Base-by-base conservation (phyloP, 2,329 filamentous ascomycete species). In the Neonectria sp. region DNA sequence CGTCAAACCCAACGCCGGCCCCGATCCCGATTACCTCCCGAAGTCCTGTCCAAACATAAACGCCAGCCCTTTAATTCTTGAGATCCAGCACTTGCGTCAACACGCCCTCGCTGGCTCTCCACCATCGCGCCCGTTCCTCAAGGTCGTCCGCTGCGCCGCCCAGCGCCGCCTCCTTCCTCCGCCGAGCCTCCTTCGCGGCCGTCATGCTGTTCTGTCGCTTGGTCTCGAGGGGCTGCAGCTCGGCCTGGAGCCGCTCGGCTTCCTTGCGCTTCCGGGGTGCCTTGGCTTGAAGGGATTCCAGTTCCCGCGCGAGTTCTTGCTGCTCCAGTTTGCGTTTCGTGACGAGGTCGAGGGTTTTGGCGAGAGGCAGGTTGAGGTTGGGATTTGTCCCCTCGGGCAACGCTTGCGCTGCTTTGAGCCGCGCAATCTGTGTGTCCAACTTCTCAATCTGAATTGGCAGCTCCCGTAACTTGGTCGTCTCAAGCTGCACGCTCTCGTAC, bases 101-200 rank as follows among this genome's bases (percentile, higher is more conserved):
- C 13, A 85, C 86, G 9, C 83, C 82, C 76, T 94, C 92, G n/a
- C 89, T 90, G 21, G 90, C 91, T 71, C 89, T 88, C 81, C 91
- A 90, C 93, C 93, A 95, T 71, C 92, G 85, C 6, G 91, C 93
- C 73, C 90, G 87, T 79, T 93, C 91, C 78, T 95, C 93, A 35
- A 95, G 79, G 74, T 95, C 92, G 73, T 94, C 92, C 17, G 89
- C 89, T 48, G 90, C 88, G 6, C 91, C 91, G 6, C 89, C 89
- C 8, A 91, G 82, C 9, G 90, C 86, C 12, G 86, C 86, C 74
- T 94, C 92, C 78, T 90, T 92, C 73, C 91, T 86, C 75, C 89
- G 85, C 78, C 86, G 88, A 13, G 92, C 92, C 74, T 95, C 93
- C 71, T 85, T 88, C n/a, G 92, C 92, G 17, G 92, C 90, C 27